Percentiles rank a stretch among this genome's conserved stretches.
These are phyloP conservation scores for Paraphaeosphaeria sporulosa DNA, from an alignment of 2,329 filamentous ascomycete species.

Conservation along the genomic window DNA sequence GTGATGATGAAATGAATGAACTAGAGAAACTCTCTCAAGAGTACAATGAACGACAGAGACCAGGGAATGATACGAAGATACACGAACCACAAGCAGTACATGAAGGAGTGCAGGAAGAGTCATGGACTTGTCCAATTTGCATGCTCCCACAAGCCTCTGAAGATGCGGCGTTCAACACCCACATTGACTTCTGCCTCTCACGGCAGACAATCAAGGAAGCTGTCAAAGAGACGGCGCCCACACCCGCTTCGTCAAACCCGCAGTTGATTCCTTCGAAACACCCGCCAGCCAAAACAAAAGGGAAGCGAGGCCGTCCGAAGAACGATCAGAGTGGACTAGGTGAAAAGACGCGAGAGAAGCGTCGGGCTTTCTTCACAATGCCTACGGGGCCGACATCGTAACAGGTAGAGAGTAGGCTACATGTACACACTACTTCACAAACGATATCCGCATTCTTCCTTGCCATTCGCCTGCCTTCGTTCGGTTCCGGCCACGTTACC, in stretches of 20 bases:
- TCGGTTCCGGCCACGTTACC: too few species aligned
- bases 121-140: slow-evolving; percentile 92
- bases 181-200: slow-evolving; percentile 92
- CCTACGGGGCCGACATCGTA: neutral
- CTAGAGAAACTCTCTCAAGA: slow-evolving; percentile 70
- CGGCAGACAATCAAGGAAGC: slow-evolving; percentile 84
- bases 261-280: slow-evolving; percentile 22
- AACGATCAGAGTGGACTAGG: slow-evolving; percentile 29
- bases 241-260: slow-evolving; percentile 15
- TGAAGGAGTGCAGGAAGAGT: slow-evolving; percentile 33
- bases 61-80: neutral
- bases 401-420: neutral
- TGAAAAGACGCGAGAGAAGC: slow-evolving; percentile 40
- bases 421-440: neutral
- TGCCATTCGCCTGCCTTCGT: too few species aligned
- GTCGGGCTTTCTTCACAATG: slow-evolving; percentile 42
- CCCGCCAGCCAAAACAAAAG: slow-evolving; percentile 28
- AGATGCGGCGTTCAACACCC: slow-evolving; percentile 83
- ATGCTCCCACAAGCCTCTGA: slow-evolving; percentile 75
- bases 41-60: slow-evolving; percentile 36
- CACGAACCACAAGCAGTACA: slow-evolving; percentile 6
- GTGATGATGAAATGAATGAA: slow-evolving; percentile 67
- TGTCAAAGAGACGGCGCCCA: slow-evolving; percentile 61
- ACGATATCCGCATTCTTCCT: too few species aligned
- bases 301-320: slow-evolving; percentile 40